phyloP scores from a whole-genome alignment of 169 alveolate genomes.

The Cystoisospora suis region DNA sequence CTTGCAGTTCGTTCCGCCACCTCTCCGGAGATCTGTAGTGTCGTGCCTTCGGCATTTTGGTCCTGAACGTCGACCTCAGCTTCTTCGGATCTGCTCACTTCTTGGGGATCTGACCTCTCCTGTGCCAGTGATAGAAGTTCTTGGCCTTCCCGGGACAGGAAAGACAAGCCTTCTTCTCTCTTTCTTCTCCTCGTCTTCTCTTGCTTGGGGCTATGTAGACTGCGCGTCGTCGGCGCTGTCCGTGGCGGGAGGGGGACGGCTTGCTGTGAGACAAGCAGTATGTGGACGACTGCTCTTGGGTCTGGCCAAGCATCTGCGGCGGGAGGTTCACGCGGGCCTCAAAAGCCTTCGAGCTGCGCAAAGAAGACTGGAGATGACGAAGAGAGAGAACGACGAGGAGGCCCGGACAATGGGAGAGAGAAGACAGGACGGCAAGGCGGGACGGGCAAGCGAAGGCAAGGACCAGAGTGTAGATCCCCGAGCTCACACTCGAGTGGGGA shows the following conservation, averaged over 20 bases:
- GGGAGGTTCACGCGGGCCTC: neutral
- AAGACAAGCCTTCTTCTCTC: constrained; percentile 29
- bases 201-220: constrained; percentile 45
- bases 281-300: neutral
- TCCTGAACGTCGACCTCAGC: constrained; percentile 35
- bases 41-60: constrained; percentile 3
- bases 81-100: constrained; percentile 14
- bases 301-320: neutral
- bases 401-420: neutral
- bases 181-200: neutral
- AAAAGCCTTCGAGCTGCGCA: neutral
- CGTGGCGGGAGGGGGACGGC: constrained; percentile 37
- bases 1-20: constrained; percentile 31
- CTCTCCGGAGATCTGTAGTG: constrained; percentile 13
- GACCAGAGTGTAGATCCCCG: no score
- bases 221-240: constrained; percentile 54
- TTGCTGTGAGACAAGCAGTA: constrained; percentile 20
- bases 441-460: no score
- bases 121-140: constrained; percentile 38
- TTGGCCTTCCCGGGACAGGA: constrained; percentile 52
- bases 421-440: no score
- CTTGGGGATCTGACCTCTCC: constrained; percentile 39
- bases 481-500: no score
- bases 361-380: neutral
- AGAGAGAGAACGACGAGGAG: neutral